A percentile compares a stretch with the other conserved stretches of the same genome.
Evolutionary conservation across 495 filamentous ascomycete species (phyloP).

Genomic region (Opeltia flavorubescens): DNA sequence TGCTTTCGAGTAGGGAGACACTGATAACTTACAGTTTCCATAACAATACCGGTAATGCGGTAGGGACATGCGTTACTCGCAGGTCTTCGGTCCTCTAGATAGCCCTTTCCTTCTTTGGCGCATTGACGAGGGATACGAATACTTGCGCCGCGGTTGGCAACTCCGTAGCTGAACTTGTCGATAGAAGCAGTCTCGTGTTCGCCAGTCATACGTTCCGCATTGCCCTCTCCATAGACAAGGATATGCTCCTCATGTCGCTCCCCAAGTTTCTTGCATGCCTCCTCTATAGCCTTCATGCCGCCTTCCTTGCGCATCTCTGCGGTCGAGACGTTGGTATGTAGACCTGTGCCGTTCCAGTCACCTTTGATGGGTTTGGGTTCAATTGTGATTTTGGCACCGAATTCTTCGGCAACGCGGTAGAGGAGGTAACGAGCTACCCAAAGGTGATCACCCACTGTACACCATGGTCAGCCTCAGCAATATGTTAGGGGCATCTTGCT

Average conservation of each 20-base stretch:
- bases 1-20: background rate
- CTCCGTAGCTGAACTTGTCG: conserved; percentile 87
- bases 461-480: conserved; percentile 9
- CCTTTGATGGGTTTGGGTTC: conserved; percentile 96
- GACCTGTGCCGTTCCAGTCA: conserved; percentile 98
- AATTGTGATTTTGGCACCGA: conserved; percentile 91
- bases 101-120: conserved; percentile 89
- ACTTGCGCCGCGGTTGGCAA: conserved; percentile 88
- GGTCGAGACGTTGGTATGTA: conserved; percentile 91
- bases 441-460: conserved; percentile 82
- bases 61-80: conserved; percentile 95
- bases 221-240: conserved; percentile 92
- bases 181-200: conserved; percentile 89
- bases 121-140: conserved; percentile 86
- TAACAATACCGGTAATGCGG: conserved; percentile 87
- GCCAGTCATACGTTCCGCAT: conserved; percentile 83
- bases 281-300: conserved; percentile 88
- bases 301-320: conserved; percentile 75
- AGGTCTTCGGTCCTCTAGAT: conserved; percentile 94
- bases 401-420: conserved; percentile 91
- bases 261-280: conserved; percentile 75
- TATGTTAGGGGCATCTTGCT: conserved; percentile 8
- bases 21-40: conserved; percentile 42
- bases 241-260: conserved; percentile 90
- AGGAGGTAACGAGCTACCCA: conserved; percentile 97